Base-by-base conservation (phyloP, 306 rosid species). In the Sindora glabra region DNA sequence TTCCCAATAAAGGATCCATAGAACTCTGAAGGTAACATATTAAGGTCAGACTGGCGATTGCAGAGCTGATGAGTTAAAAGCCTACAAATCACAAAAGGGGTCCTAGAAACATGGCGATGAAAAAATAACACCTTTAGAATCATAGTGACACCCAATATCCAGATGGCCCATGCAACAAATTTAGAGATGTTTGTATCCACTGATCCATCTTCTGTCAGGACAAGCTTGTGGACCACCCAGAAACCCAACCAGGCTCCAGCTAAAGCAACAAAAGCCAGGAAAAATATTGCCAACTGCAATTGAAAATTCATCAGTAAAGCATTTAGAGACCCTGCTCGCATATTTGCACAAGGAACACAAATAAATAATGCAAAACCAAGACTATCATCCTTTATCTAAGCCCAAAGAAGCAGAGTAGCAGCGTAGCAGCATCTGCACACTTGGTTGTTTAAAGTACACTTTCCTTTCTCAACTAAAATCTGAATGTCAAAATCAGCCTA, bases 231-330 rank as follows among this genome's bases (percentile, higher is more conserved):
- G 22, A 89, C 87, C 51, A 80, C 85, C 95, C 89, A 92, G 65
- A 92, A 92, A 52, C 99, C 99, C 80, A 88, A 65, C 96, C 99
- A 89, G 40, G 99, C 96, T 68, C 96, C 99, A 25, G 58, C 64
- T 68, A 92, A 70, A 60, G 80, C 75, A 57, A 92, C 51, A 76
- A 92, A 88, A 64, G 90, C 81, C 71, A 88, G 75, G 60, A 86
- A 78, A 83, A 92, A 81, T 77, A 84, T 60, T 23, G 83, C 96
- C 75, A 92, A 56, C 98, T 91, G 92, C 80, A 77, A 50, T 62
- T 63, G 71, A 67, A 14, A 67, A 41, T 67, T 72, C 51, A 71
- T 36, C 37, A 67, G 54, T 64, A 29, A 38, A 29, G 77, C 23
- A 68, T 24, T 63, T 49, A 27, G 49, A 59, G 33, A 73, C 38